These are phyloP conservation scores for Avena atlantica DNA, from an alignment of 176 grass and related monocot species.

Conservation along the genomic window DNA sequence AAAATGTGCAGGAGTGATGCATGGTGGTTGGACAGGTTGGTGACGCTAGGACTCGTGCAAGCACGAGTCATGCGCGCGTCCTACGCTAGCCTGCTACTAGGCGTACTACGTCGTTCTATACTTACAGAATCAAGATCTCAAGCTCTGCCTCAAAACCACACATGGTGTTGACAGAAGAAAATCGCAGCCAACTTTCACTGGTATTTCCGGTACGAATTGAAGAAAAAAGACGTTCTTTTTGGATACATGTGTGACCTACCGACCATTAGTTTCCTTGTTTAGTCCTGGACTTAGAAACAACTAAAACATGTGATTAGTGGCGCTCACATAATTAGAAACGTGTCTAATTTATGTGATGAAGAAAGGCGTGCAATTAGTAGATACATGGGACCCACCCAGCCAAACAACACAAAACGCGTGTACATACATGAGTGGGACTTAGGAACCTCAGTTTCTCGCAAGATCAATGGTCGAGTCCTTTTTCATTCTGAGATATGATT, in stretches of 20 bases:
- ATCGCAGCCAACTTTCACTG: not conserved
- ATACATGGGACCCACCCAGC: not conserved
- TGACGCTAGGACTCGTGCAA: not conserved
- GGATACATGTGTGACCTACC: not conserved
- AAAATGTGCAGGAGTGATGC: not conserved
- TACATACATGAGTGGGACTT: not conserved
- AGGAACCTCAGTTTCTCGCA: not conserved
- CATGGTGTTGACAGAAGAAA: conserved; percentile 14
- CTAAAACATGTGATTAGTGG: not conserved
- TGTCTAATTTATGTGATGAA: not conserved
- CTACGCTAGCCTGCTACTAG: not conserved
- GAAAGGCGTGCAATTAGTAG: not conserved
- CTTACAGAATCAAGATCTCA: not conserved
- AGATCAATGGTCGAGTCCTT: not conserved
- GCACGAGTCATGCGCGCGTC: conserved; percentile 35
- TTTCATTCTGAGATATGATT: not conserved
- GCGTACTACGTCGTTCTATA: conserved; percentile 22
- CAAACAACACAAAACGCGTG: not conserved
- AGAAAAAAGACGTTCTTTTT: not conserved
- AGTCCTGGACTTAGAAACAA: not conserved
- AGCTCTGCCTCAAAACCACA: not conserved
- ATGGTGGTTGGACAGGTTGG: not conserved
- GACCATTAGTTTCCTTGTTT: not conserved
- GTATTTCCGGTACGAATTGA: not conserved
- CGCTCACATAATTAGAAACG: not conserved